Base-by-base conservation (phyloP, 768 basidiomycete genomes). In the Naganishia vishniacii region DNA sequence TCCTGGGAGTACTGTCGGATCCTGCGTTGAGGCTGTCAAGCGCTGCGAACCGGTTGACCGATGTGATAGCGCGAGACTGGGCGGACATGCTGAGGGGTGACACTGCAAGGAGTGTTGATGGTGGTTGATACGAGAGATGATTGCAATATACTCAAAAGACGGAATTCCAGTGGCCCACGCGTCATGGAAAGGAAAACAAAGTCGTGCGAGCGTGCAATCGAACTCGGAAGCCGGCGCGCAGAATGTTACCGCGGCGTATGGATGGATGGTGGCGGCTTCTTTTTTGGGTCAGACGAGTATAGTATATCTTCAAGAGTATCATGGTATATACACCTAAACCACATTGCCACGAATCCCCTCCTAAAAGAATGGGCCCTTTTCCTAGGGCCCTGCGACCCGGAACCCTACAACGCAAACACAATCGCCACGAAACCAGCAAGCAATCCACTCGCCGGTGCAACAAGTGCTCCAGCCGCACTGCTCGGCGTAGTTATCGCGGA, bases 1-100 rank as follows among this genome's bases (percentile, higher is more conserved):
- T 40, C 37, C 16, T 40, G 37, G 37, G 37, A 16, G 37, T 16
- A 8, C 16, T 40, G 37, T 40, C 16, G n/a, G n/a, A n/a, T 16
- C 37, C 37, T 51, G 49, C 23, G 53, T 37, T 9, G 20, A 56
- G 53, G 23, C 37, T 56, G 5, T 56, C 53, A 34, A 56, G 53
- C 20, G 53, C 53, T 56, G 53, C 53, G 23, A 56, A 56, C 34
- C 53, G 16, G 37, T 56, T 56, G 53, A 20, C 53, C 20, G 53
- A 56, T 26, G 53, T 56, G 53, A 18, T 40, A 12, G 53, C 34
- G 16, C 26, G 53, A 5, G 53, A 56, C 3, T 37, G 28, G 53
- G 37, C n/a, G 53, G 32, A 37, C 34, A 56, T 51, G 31, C 3
- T 51, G 32, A 1, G 15, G 31, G 15, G 4, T 29, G 12, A 12